Percentiles rank a stretch among this genome's conserved stretches.
Conservation (phyloP, 75 land plant genomes). For the Cupressus sempervirens region DNA sequence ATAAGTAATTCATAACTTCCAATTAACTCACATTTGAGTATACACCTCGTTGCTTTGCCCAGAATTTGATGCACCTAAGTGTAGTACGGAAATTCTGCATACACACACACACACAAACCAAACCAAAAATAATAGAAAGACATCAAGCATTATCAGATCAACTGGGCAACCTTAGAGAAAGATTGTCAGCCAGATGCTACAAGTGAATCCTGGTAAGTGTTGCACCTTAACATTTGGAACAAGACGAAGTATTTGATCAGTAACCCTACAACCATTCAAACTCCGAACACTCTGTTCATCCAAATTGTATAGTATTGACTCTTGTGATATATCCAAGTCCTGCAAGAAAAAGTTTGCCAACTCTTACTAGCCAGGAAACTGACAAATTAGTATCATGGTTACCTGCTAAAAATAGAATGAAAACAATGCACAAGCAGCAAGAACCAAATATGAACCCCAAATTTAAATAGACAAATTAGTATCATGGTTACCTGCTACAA, state of each 20-base stretch:
- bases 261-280: conserved; percentile 96
- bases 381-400: background rate
- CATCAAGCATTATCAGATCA: background rate
- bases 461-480: background rate
- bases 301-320: conserved; percentile 63
- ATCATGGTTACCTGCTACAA: background rate
- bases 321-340: conserved; percentile 95
- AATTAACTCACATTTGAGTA: conserved; percentile 66
- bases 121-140: background rate
- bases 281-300: conserved; percentile 93
- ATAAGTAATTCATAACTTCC: background rate
- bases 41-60: conserved; percentile 87
- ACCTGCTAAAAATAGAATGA: background rate
- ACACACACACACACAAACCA: conserved; percentile 3
- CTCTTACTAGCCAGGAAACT: background rate
- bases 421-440: background rate
- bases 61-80: conserved; percentile 71
- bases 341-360: conserved; percentile 23
- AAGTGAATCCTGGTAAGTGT: background rate
- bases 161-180: background rate
- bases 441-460: background rate
- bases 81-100: conserved; percentile 66
- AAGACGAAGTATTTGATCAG: conserved; percentile 88
- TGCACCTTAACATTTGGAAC: conserved; percentile 91
- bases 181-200: background rate